phyloP scores from a whole-genome alignment of 2,329 filamentous ascomycete species.

The Chrysosporium keratinophilum region DNA sequence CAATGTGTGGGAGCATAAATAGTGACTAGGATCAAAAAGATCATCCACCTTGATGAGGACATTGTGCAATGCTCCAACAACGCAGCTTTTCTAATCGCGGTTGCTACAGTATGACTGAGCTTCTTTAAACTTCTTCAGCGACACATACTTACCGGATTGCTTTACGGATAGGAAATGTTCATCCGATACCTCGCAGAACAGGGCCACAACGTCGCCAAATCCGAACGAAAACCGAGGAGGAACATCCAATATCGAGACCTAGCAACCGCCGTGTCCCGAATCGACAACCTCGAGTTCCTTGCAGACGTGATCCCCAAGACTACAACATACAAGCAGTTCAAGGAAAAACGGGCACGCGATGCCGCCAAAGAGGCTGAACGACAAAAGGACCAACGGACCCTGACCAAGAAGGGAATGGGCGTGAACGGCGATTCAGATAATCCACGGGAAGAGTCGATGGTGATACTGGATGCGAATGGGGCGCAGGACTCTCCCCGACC shows the following conservation, averaged over 20 bases:
- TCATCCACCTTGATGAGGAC: constrained; percentile 79
- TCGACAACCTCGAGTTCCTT: constrained; percentile 92
- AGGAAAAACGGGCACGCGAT: constrained; percentile 44
- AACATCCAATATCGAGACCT: constrained; percentile 96
- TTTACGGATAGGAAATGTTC: constrained; percentile 67
- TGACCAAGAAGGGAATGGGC: constrained; percentile 21
- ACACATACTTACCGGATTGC: neutral
- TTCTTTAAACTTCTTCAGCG: neutral
- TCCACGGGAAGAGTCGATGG: constrained; percentile 18
- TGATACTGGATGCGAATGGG: constrained; percentile 13
- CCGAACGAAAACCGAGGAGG: constrained; percentile 80
- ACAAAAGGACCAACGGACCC: constrained; percentile 32
- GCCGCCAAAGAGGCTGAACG: constrained; percentile 23
- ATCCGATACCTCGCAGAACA: constrained; percentile 82
- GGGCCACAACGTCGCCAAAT: constrained; percentile 75
- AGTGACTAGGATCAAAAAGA: constrained; percentile 96
- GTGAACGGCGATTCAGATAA: constrained; percentile 21
- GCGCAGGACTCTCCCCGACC: constrained; percentile 24
- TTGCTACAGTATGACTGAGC: constrained; percentile 58
- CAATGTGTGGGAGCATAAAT: neutral
- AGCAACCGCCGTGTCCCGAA: constrained; percentile 76
- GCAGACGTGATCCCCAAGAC: constrained; percentile 84
- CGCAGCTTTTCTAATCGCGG: constrained; percentile 83
- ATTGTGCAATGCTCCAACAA: constrained; percentile 82
- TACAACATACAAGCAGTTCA: constrained; percentile 66